phyloP scores from a whole-genome alignment of 352 stramenopile genomes.

The Thalassiosira livingstoniorum region DNA sequence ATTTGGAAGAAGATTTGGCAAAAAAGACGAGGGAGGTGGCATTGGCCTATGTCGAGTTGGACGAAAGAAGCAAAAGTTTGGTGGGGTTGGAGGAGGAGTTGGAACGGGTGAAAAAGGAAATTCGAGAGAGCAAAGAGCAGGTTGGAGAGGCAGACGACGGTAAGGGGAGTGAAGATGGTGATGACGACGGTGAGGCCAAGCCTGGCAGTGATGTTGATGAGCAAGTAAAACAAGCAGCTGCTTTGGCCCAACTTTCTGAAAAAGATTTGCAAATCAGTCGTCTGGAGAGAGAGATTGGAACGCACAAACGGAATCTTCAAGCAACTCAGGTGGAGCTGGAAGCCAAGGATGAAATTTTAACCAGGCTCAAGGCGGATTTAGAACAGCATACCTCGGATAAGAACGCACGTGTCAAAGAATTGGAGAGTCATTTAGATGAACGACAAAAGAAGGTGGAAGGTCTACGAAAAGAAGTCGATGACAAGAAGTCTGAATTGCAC shows the following conservation, averaged over 20 bases:
- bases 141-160: neutral
- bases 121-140: conserved; percentile 19
- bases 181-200: neutral
- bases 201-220: conserved; percentile 1
- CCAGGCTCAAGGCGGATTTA: conserved; percentile 41
- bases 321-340: conserved; percentile 39
- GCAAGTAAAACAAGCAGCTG: neutral
- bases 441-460: conserved; percentile 31
- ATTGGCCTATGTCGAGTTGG: conserved; percentile 38
- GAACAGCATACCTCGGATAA: conserved; percentile 40
- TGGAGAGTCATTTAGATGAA: conserved; percentile 44
- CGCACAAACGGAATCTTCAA: conserved; percentile 45
- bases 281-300: conserved; percentile 52
- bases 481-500: conserved; percentile 27
- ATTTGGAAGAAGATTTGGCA: conserved; percentile 56
- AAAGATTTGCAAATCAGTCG: conserved; percentile 42
- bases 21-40: conserved; percentile 41
- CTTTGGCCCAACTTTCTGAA: conserved; percentile 30
- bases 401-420: conserved; percentile 35
- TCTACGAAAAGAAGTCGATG: conserved; percentile 42
- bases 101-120: conserved; percentile 33
- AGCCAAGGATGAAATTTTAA: conserved; percentile 45
- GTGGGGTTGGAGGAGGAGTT: conserved; percentile 45
- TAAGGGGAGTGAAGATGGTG: conserved; percentile 2
- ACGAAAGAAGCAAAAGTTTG: conserved; percentile 49